Evolutionary conservation across 2,329 filamentous ascomycete genomes (phyloP), one percentile per base, ranked within the genome.

Genomic region (Stachybotrys elegans): DNA sequence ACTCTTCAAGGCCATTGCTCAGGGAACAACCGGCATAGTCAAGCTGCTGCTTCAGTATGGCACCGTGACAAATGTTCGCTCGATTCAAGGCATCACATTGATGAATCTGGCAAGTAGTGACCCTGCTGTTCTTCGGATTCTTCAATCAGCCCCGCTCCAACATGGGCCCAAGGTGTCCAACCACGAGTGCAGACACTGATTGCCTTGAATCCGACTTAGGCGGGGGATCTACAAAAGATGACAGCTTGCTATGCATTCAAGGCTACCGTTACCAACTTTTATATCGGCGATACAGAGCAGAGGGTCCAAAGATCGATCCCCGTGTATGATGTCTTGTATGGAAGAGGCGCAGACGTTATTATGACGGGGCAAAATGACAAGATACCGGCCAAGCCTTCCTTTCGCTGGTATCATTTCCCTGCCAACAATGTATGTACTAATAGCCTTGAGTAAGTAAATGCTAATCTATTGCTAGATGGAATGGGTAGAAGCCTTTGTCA

Each of bases 361-460:
- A 45, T 45, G 43, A 23, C 17, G 38, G 13, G 3, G 43, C 39
- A 41, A 13, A 21, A 29, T 6, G 43, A 35, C 2, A 20, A 38
- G 21, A 31, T 39, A 7, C 14, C 32, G 22, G 17, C 6, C 16
- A 32, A 45, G 34, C 31, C 32, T 3, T 37, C 43, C 21, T 45
- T 45, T 32, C 38, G 43, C 13, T 45, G 43, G 43, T 45, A 45
- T 23, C 43, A 45, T 32, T 21, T 45, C 14, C 43, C 43, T n/a
- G 40, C 43, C 6, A 45, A 45, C 22, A 45, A 45, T 38, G 43
- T 45, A 22, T 13, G 22, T 23, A n/a, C 17, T 11, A 23, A 38
- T 11, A 14, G 14, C 8, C 12, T n/a, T 11, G 7, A 6, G 9
- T 27, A 8, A 2, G n/a, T 31, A 12, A 19, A n/a, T 20, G n/a